Base-by-base conservation (phyloP, 2,329 filamentous ascomycete genomes). In the Venturia pyrina region DNA sequence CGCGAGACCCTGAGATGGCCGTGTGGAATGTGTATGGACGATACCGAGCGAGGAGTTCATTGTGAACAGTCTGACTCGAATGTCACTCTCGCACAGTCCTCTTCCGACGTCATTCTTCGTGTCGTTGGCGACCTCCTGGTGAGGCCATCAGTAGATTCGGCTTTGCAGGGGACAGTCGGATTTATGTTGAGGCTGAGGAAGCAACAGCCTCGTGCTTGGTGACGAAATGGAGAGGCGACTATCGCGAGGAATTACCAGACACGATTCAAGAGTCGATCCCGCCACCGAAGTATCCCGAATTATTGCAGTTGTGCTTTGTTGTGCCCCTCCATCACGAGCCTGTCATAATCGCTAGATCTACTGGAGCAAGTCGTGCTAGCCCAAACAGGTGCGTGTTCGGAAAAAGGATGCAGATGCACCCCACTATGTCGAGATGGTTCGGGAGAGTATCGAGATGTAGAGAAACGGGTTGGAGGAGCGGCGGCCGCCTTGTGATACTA, bases 371-470 rank as follows among this genome's bases (percentile, higher is more conserved):
- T 19, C 53, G 32, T n/a, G 19, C 53, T 59, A 59, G 24, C 53
- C 53, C 32, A 59, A 59, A 59, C 28, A 59, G 53, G 53, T 37
- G 28, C 53, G 28, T 59, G 53, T 37, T 59, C 53, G 53, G 53
- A 17, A 37, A 21, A 19, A n/a, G 6, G 11, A 37, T 59, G 53
- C 53, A 59, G 32, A 59, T 37, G 53, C 53, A 59, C 53, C 53
- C 53, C 53, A 32, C 53, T 59, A 59, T 59, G 32, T 59, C 53
- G 53, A 59, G 53, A 37, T 59, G 28, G 32, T 59, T 37, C 32
- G 50, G 53, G 53, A 59, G 28, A 59, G 32, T n/a, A 37, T 37
- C 32, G 53, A 59, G 53, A 59, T 37, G 32, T 10, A n/a, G 48
- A n/a, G 48, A 57, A 37, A 59, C 53, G 28, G 15, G 28, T 59